Evolutionary conservation across 192 early-diverging fungal genomes (phyloP), one percentile per base, ranked within the genome.

Genomic region (Entomortierella parvispora): DNA sequence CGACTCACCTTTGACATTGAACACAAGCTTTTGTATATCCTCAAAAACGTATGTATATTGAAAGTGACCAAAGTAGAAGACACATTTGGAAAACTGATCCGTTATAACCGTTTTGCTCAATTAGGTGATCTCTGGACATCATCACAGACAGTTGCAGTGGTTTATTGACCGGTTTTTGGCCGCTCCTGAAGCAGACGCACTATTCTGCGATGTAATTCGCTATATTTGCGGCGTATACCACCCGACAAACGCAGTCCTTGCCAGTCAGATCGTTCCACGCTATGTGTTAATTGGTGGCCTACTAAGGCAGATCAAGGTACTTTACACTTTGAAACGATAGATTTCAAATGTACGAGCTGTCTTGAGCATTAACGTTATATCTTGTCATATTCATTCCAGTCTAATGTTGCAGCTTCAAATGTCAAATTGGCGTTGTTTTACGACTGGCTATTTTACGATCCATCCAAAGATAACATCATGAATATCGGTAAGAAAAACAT

Each of bases 361-460:
- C n/a, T 15, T 1, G 10, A 3, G 25, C 28, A 11, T 14, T 49
- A 3, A 57, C 15, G 12, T 65, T 18, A 20, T 25, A 58, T 22
- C 12, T 49, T 8, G 15, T 26, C 15, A 40, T 32, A 20, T 18
- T 62, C 6, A 37, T 18, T 26, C 46, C 68, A 89, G 69, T 88
- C 86, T 42, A 81, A 81, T 53, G 85, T 88, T 0, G 80, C 84
- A 1, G 89, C 89, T 4, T 78, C 89, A 17, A 89, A 90, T 59
- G 88, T 87, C 43, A 93, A 93, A 45, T 80, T 91, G 20, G 92
- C 93, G 12, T 62, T 94, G 34, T 90, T 92, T 50, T 91, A 87
- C 54, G 93, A 94, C 67, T 94, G 93, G 93, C 68, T 94, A 20
- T 91, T 90, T 49, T 94, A 86, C 59, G 84, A 86, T 25, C 82